Percentiles rank a stretch among this genome's conserved stretches.
These are phyloP conservation scores for Rubia balearica DNA, from an alignment of 305 asterid genomes.

Conservation along the genomic window DNA sequence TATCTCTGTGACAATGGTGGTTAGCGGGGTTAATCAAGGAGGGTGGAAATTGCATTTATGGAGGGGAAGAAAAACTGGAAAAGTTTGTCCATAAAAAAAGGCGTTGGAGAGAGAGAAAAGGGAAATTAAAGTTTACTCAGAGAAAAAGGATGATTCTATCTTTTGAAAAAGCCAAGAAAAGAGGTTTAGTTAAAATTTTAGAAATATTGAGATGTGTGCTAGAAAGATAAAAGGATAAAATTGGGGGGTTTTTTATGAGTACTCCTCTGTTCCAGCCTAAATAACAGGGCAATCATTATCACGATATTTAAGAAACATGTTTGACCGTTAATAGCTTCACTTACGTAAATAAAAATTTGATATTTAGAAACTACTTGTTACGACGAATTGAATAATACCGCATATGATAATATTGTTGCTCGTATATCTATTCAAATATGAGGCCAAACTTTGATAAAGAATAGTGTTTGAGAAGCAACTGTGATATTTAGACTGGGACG, in stretches of 20 bases:
- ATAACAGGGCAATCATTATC: too few relatives aligned
- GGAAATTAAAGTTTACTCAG: slow-evolving; percentile 16
- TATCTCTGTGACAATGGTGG: slow-evolving; percentile 6
- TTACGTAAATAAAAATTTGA: too few relatives aligned
- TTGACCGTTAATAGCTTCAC: too few relatives aligned
- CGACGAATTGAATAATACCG: too few relatives aligned
- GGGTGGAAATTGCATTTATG: slow-evolving; percentile 17
- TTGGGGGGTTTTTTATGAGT: slow-evolving; percentile 16
- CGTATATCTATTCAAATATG: too few relatives aligned
- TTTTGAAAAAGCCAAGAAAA: slow-evolving; percentile 13
- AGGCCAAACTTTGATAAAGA: too few relatives aligned
- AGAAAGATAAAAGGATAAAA: slow-evolving; percentile 28
- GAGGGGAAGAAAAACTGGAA: neutral
- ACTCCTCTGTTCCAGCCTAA: too few relatives aligned
- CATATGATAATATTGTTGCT: too few relatives aligned
- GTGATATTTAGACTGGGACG: too few relatives aligned
- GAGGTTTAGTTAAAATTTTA: slow-evolving; percentile 15
- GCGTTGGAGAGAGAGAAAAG: slow-evolving; percentile 10
- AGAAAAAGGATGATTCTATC: slow-evolving; percentile 10
- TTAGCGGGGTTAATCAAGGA: slow-evolving; percentile 31
- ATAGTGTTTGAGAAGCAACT: too few relatives aligned
- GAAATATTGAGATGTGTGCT: slow-evolving; percentile 21
- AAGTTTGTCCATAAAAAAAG: neutral
- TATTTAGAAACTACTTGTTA: too few relatives aligned
- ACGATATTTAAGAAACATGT: too few relatives aligned